Base-by-base conservation (phyloP, 176 grass and related monocot genomes). In the Coix lacrymajobi region DNA sequence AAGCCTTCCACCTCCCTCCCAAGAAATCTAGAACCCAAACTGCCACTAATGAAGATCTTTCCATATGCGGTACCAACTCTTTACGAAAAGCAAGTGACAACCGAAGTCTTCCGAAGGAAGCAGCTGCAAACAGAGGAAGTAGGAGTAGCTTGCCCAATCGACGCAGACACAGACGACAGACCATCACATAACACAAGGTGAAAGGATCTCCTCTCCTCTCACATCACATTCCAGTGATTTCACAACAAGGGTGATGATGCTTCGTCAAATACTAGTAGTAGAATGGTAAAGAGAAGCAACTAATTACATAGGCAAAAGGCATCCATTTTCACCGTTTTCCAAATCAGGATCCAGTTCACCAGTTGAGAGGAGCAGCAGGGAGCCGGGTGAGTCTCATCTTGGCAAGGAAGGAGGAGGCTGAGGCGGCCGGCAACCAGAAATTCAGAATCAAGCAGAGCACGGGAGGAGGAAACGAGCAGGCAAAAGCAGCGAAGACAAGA, bases 271-370 rank as follows among this genome's bases (percentile, higher is more conserved):
- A 69, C 0, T 24, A 24, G 54, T 0, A 57, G 28, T 66, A n/a
- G 61, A 29, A 77, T 69, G 48, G 62, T 41, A 75, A 75, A 72
- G 62, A 22, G n/a, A 6, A 24, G 77, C 73, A 75, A 75, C 80
- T 86, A 75, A 66, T 80, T 86, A 86, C 77, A 80, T 33, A 81
- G 38, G 40, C 49, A 24, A 80, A 26, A 81, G 38, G 40, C 49
- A 24, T 68, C 38, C 20, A 19, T 37, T 81, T 73, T 87, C 54
- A 54, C 70, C 78, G 34, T 76, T 14, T 65, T 25, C 40, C 69
- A 57, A 25, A 25, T 65, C 28, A 65, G 9, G 11, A 39, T 78
- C 25, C 77, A 51, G 22, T 57, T 56, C 52, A 52, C 29, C 78
- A 48, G 7, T 29, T n/a, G 37, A 38, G 45, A 29, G 36, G 7